Evolutionary conservation across 345 rosid species (phyloP), one percentile per base, ranked within the genome.

Genomic region (Boechera stricta): DNA sequence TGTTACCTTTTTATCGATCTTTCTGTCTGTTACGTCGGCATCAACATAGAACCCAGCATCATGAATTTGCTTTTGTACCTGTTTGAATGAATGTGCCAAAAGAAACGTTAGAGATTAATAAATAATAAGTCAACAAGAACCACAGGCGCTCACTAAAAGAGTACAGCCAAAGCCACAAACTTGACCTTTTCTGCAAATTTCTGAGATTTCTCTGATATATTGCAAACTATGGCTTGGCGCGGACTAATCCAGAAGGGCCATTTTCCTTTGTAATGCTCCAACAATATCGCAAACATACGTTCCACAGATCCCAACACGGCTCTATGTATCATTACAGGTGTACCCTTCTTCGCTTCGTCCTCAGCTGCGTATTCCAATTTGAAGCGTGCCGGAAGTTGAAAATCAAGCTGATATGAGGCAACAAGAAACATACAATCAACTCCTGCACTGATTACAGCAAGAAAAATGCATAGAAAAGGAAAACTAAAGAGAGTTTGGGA

Each of bases 231-330:
- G 64, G 97, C 97, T 79, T 95, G 99, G 59, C 98, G 94, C 0
- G 99, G 99, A 82, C 98, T 95, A 28, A 95, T 91, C 99, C 99
- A 95, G 79, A 95, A 91, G 26, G 98, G 99, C 99, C 98, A 95
- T 75, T 95, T 95, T 65, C 98, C 97, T 85, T 95, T 88, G 87
- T 90, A 93, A 78, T 92, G 99, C 81, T 95, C 97, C 85, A 95
- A 77, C 42, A 95, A 73, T 75, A 95, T 89, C 44, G 98, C 97
- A 84, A 95, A 80, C 94, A 95, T 95, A 26, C 98, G 91, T 81
- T 95, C 99, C 67, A 92, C 93, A 54, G 99, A 95, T 31, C 99
- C 99, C 52, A 95, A 84, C 80, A 92, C 84, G 7, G 99, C 97
- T 79, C 99, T 86, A 77, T 95, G 99, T 72, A 95, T 86, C 97